These are phyloP conservation scores for Dendrocalamus latiflorus DNA, from an alignment of 202 grass and related monocot species.

Conservation along the genomic window DNA sequence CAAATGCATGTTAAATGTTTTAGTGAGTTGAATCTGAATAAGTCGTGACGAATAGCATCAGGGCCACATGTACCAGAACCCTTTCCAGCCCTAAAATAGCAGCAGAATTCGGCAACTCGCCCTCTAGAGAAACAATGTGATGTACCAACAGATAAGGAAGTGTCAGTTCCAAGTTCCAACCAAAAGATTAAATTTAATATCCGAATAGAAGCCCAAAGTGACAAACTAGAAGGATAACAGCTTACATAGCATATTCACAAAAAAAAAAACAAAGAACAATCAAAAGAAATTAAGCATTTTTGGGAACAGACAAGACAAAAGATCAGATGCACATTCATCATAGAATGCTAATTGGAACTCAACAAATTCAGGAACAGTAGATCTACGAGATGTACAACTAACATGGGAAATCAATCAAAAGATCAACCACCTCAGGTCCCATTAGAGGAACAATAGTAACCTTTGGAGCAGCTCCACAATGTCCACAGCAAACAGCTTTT, in stretches of 20 bases:
- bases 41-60: conserved; percentile 15
- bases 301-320: background rate
- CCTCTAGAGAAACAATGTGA: background rate
- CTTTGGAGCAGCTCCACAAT: background rate
- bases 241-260: background rate
- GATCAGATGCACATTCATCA: conserved; percentile 16
- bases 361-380: no score
- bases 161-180: background rate
- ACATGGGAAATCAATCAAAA: conserved; percentile 25
- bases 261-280: background rate
- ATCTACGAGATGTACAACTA: conserved; percentile 29
- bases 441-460: conserved; percentile 22
- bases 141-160: background rate
- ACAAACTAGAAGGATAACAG: background rate
- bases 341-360: no score
- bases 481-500: background rate
- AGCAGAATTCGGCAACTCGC: background rate
- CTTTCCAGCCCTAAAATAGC: conserved; percentile 9
- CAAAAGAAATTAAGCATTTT: conserved; percentile 1
- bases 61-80: conserved; percentile 18
- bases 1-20: background rate
- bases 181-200: background rate
- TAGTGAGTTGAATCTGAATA: conserved; percentile 27
- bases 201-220: background rate
- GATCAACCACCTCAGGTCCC: conserved; percentile 38